phyloP scores from a whole-genome alignment of 78 protist species.

The Dictyostelium discoideum region DNA sequence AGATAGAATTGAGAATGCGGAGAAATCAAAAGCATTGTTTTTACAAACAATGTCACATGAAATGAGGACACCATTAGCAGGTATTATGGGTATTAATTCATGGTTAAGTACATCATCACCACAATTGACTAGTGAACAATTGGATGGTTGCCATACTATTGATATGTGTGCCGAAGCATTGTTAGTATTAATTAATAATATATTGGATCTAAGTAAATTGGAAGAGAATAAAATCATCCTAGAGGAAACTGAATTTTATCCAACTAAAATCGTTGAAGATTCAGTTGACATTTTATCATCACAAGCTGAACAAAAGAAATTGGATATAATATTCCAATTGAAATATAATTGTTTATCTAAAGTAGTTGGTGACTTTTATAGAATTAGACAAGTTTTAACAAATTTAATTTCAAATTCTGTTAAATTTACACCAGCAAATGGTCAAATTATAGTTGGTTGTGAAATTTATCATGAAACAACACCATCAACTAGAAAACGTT shows the following conservation, averaged over 20 bases:
- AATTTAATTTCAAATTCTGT: conserved; percentile 52
- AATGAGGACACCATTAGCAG: conserved; percentile 62
- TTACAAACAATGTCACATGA: conserved; percentile 55
- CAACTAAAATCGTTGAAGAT: conserved; percentile 66
- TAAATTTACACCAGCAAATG: conserved; percentile 26
- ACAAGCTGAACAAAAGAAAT: conserved; percentile 50
- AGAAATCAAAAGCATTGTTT: conserved; percentile 25
- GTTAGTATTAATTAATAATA: conserved; percentile 68
- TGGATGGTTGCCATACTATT: conserved; percentile 50
- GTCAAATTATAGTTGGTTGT: conserved; percentile 35
- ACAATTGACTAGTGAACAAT: conserved; percentile 4
- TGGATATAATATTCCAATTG: conserved; percentile 52
- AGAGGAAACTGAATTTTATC: conserved; percentile 55
- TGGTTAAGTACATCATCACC: conserved; percentile 8
- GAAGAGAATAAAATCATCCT: conserved; percentile 58
- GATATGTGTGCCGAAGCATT: conserved; percentile 54
- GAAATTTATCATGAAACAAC: background rate
- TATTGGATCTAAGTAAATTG: conserved; percentile 75
- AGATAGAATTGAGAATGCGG: conserved; percentile 29
- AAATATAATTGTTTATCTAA: conserved; percentile 2
- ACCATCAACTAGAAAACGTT: background rate
- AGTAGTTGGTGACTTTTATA: conserved; percentile 42
- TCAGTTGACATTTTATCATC: conserved; percentile 44
- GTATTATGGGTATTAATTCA: conserved; percentile 53
- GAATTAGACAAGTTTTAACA: conserved; percentile 68